Evolutionary conservation across 2,329 filamentous ascomycete species (phyloP).

Genomic region (Sporothrix euskadiensis): DNA sequence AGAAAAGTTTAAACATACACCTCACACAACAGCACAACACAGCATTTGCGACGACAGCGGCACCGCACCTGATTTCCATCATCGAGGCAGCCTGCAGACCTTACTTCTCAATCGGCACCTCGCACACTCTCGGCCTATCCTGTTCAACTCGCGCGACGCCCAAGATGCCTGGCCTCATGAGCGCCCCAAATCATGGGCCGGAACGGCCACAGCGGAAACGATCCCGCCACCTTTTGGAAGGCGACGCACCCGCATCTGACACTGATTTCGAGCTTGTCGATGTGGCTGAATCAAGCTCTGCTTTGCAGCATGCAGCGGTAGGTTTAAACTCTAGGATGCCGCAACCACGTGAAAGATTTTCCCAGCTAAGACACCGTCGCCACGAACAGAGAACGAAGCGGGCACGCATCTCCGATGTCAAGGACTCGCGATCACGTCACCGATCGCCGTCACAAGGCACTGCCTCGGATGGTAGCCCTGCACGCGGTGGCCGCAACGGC

Average conservation of each 20-base stretch:
- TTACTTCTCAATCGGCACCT: neutral
- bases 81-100: neutral
- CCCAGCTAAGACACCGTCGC: neutral
- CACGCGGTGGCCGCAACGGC: neutral
- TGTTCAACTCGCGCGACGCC: neutral
- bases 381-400: conserved; percentile 39
- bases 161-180: conserved; percentile 38
- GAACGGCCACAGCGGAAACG: conserved; percentile 44
- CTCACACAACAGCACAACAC: neutral
- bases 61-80: neutral
- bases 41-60: neutral
- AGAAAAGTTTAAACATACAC: neutral
- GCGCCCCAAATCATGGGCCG: neutral
- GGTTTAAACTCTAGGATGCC: conserved; percentile 28
- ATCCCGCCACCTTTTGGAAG: conserved; percentile 42
- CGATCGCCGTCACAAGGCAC: neutral
- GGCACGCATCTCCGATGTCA: conserved; percentile 40
- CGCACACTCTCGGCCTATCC: neutral
- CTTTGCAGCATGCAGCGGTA: conserved; percentile 45
- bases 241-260: conserved; percentile 38
- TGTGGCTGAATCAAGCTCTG: conserved; percentile 46
- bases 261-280: conserved; percentile 38
- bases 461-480: neutral
- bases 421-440: neutral
- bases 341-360: neutral